Evolutionary conservation across 257 asterid species (phyloP).

Genomic region (Schizonepeta tenuifolia): DNA sequence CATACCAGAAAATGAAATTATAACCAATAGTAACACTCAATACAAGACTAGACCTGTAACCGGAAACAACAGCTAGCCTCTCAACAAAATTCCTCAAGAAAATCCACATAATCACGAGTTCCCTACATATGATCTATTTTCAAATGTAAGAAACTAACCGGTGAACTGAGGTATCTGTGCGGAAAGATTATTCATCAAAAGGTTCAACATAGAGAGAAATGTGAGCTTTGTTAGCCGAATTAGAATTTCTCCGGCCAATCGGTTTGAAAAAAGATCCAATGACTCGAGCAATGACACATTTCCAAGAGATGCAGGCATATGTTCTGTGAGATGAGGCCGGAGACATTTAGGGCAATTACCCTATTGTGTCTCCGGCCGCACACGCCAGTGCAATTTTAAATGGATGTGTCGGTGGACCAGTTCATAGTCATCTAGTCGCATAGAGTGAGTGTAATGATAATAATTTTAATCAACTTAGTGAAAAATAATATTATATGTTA

Average conservation of each 20-base stretch:
- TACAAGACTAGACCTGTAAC: neutral
- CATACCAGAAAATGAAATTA: neutral
- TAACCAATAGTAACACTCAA: neutral
- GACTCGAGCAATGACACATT: neutral
- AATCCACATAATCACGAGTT: neutral
- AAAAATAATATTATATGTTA: no score
- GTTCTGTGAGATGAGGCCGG: neutral
- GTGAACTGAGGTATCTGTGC: neutral
- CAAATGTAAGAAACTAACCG: neutral
- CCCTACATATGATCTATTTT: neutral
- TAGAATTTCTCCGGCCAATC: neutral
- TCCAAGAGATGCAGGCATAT: neutral
- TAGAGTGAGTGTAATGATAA: no score
- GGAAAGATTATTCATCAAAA: neutral
- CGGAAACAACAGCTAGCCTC: neutral
- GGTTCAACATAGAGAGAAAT: neutral
- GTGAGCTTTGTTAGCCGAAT: neutral
- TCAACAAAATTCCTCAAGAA: neutral
- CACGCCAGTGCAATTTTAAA: no score
- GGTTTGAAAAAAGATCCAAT: neutral
- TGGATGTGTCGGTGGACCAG: no score
- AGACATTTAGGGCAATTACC: no score
- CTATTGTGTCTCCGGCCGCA: no score
- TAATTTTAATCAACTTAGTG: no score
- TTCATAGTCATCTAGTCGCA: no score